phyloP scores from a whole-genome alignment of 257 asterid genomes.

The Gentiana dahurica region DNA sequence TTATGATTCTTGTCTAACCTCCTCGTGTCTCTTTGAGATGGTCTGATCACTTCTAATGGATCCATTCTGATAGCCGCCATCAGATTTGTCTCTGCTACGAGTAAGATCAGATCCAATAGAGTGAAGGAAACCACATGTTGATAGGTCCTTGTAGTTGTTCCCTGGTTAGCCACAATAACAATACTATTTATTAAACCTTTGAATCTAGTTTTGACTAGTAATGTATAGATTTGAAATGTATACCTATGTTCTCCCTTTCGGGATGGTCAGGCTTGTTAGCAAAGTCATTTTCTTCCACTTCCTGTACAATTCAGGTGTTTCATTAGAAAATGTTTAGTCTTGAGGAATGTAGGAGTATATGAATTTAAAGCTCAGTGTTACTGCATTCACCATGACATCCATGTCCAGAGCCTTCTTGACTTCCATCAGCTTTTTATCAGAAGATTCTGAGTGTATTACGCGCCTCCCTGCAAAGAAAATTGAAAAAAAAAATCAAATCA shows the following conservation, averaged over 20 bases:
- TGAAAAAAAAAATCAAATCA: not conserved
- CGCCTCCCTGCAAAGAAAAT: slow-evolving; percentile 59
- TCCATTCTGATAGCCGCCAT: slow-evolving; percentile 22
- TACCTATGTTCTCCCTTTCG: slow-evolving; percentile 32
- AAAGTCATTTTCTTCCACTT: slow-evolving; percentile 36
- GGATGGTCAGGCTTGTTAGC: slow-evolving; percentile 25
- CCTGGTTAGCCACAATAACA: slow-evolving; percentile 20
- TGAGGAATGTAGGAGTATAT: slow-evolving; percentile 14
- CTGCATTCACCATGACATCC: slow-evolving; percentile 44
- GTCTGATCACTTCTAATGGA: slow-evolving; percentile 44
- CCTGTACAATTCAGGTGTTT: slow-evolving; percentile 27
- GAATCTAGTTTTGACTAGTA: not conserved
- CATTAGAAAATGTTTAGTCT: slow-evolving; percentile 18
- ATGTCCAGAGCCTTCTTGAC: slow-evolving; percentile 47
- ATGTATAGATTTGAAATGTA: slow-evolving; percentile 17
- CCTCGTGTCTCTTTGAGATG: slow-evolving; percentile 39
- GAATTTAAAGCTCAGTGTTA: slow-evolving; percentile 9
- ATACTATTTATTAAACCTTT: not conserved
- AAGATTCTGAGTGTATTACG: slow-evolving; percentile 75
- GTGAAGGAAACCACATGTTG: slow-evolving; percentile 90
- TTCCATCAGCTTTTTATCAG: slow-evolving; percentile 59
- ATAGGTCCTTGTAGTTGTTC: slow-evolving; percentile 44
- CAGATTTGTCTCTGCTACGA: slow-evolving; percentile 50
- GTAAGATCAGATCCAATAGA: slow-evolving; percentile 88
- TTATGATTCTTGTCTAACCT: slow-evolving; percentile 23